Base-by-base conservation (phyloP, 75 land plant genomes). In the Cunninghamia lanceolata region DNA sequence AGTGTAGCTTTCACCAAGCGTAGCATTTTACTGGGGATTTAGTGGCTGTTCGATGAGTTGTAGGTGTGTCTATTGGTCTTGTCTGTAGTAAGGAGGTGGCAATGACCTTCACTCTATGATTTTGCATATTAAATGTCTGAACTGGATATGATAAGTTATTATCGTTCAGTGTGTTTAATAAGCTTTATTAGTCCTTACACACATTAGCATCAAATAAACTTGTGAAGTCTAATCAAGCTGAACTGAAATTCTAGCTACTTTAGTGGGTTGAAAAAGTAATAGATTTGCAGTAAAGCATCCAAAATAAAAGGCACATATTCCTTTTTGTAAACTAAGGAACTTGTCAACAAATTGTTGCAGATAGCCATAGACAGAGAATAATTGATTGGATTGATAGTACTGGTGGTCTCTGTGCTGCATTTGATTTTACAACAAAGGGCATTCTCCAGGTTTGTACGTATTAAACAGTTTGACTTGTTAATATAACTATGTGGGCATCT, bases 351-450 rank as follows among this genome's bases (percentile, higher is more conserved):
- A 11, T 91, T 82, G 25, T 79, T 66, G 66, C 93, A 97, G 99
- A 97, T 87, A 89, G 87, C 79, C 99, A 97, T 83, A 90, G 99
- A 89, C 99, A 97, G 88, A 82, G 95, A 75, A 95, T 93, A 53
- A 88, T 95, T 40, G 89, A 94, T 71, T 97, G 99, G 99, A 97
- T 95, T 45, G 96, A 97, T 85, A 92, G 89, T 14, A 86, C 92
- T 46, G 95, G 96, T 59, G 92, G 92, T 46, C 89, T 92, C 39
- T 89, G 89, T 77, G 85, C 92, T 88, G 99, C 99, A 75, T 95
- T 97, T 91, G 99, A 95, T 86, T 97, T 97, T 88, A 97, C 99
- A 52, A 95, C 97, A 35, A 97, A 97, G 86, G 99, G 94, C 73
- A 92, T 95, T 53, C 97, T 97, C 86, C 97, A 97, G 95, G 99